Evolutionary conservation across 176 grass and related monocot species (phyloP).

Genomic region (Cenchrus americanus): DNA sequence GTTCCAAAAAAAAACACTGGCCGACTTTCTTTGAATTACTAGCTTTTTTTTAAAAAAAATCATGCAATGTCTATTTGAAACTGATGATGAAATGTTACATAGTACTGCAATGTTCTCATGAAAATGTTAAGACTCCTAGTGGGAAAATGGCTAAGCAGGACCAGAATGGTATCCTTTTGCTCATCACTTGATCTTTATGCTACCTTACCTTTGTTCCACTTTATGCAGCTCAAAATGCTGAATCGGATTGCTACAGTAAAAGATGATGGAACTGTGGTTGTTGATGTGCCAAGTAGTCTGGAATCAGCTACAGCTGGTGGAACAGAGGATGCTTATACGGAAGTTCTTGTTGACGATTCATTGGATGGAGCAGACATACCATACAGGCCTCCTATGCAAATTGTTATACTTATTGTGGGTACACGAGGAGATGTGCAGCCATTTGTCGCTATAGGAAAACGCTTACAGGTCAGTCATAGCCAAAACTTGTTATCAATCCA

Average conservation of each 20-base stretch:
- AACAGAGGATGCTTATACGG: conserved; percentile 51
- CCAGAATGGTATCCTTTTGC: neutral
- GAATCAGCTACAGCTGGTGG: conserved; percentile 47
- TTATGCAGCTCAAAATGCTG: conserved; percentile 58
- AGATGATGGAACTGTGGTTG: conserved; percentile 94
- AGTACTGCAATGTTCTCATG: neutral
- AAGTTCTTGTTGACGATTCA: conserved; percentile 55
- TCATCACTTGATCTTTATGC: conserved; percentile 15
- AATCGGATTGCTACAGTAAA: conserved; percentile 85
- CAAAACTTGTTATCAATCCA: conserved; percentile 33
- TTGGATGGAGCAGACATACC: conserved; percentile 69
- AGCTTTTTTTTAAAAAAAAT: neutral
- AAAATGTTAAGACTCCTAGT: neutral
- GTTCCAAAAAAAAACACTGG: neutral
- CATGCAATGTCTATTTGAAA: neutral
- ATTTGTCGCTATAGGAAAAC: conserved; percentile 96
- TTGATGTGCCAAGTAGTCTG: conserved; percentile 81
- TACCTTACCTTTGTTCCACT: neutral
- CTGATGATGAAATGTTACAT: neutral
- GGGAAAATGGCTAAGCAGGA: neutral
- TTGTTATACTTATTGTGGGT: conserved; percentile 96
- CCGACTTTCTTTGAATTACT: neutral
- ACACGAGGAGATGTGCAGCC: conserved; percentile 98
- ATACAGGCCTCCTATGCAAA: conserved; percentile 81
- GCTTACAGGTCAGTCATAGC: conserved; percentile 70